A percentile compares a stretch with the other conserved stretches of the same genome.
phyloP scores from a whole-genome alignment of 2,329 filamentous ascomycete species.

The Fusarium liriodendri region DNA sequence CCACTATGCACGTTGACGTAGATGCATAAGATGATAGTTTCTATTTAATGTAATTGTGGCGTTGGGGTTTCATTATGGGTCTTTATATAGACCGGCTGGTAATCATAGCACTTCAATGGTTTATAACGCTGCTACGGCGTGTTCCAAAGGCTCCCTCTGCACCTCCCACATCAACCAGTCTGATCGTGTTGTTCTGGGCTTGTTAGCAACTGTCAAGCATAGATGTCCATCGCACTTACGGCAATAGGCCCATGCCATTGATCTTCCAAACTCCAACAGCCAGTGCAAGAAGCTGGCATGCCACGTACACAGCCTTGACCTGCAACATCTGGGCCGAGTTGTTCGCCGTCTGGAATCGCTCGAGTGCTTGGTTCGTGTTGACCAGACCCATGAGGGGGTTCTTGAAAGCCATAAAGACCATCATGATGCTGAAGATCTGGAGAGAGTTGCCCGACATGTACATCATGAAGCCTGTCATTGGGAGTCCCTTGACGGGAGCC shows the following conservation, averaged over 20 bases:
- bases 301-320: constrained; percentile 89
- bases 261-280: constrained; percentile 95
- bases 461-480: constrained; percentile 99
- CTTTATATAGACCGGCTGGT: constrained; percentile 5
- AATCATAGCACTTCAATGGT: constrained; percentile 11
- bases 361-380: constrained; percentile 87
- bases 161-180: constrained; percentile 98
- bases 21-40: not conserved
- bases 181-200: constrained; percentile 84
- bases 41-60: not conserved
- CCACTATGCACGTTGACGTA: not conserved
- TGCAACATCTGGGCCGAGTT: constrained; percentile 79
- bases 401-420: constrained; percentile 99
- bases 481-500: constrained; percentile 90
- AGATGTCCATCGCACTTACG: constrained; percentile 65
- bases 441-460: constrained; percentile 99
- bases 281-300: constrained; percentile 86
- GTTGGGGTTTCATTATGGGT: not conserved
- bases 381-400: constrained; percentile 89
- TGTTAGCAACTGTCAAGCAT: constrained; percentile 15
- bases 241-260: constrained; percentile 93
- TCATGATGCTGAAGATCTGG: constrained; percentile 99
- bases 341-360: constrained; percentile 86
- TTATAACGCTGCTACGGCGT: constrained; percentile 71
- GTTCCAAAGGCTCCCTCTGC: constrained; percentile 75